A percentile compares a stretch with the other conserved stretches of the same genome.
Conservation (phyloP, 108 stramenopile genomes). For the Cylindrotheca fusiformis region DNA sequence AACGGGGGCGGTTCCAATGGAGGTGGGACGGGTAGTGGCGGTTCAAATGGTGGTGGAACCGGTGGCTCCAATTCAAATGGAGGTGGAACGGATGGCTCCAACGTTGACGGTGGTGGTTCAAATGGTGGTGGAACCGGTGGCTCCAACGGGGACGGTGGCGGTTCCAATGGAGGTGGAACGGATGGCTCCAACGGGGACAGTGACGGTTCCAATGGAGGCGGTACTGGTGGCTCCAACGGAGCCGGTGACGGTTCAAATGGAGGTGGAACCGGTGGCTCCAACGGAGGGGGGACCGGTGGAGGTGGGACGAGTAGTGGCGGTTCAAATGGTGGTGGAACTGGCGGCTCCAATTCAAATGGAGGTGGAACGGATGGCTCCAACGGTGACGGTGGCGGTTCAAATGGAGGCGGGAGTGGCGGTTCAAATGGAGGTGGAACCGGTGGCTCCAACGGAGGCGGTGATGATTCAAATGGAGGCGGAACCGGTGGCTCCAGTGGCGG, state of each 20-base stretch:
- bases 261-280: not conserved
- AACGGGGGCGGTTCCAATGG: not conserved
- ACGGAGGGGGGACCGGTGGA: not conserved
- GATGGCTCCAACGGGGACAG: not conserved
- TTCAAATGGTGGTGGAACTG: not conserved
- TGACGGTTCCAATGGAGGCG: not conserved
- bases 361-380: no score
- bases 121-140: not conserved
- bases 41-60: no score
- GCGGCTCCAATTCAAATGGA: no score
- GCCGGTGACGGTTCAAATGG: not conserved
- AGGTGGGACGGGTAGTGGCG: not conserved
- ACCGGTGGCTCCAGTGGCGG: not conserved
- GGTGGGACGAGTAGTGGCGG: not conserved
- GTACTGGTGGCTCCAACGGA: not conserved
- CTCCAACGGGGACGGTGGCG: no score
- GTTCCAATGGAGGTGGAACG: no score
- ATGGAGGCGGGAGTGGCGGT: no score
- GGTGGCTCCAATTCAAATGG: not conserved
- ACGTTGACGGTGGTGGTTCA: not conserved
- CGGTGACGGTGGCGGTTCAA: not conserved
- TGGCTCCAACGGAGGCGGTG: no score
- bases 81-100: not conserved
- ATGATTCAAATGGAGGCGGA: not conserved
- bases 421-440: not conserved